These are phyloP conservation scores for Graphium sp. DNA, from an alignment of 2,329 filamentous ascomycete species.

Conservation along the genomic window DNA sequence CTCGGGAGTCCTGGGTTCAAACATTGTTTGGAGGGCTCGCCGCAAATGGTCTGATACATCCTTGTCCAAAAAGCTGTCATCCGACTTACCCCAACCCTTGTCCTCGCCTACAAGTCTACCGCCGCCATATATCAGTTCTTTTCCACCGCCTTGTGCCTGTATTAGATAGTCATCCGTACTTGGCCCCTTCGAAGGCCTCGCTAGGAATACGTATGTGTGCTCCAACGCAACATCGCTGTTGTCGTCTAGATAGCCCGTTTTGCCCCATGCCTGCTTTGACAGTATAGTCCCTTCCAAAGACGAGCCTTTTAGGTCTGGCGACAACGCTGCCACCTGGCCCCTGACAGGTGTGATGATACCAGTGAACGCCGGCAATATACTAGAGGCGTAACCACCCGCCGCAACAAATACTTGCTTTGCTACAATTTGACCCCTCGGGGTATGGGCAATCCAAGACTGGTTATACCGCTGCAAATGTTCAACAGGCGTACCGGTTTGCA, in stretches of 20 bases:
- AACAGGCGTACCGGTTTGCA: constrained; percentile 60
- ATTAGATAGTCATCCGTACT: constrained; percentile 56
- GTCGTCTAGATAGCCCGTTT: too few relatives aligned
- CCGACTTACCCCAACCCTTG: constrained; percentile 36
- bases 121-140: constrained; percentile 55
- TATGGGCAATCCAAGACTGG: constrained; percentile 43
- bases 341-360: constrained; percentile 62
- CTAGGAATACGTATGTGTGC: constrained; percentile 49
- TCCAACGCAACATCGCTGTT: constrained; percentile 22
- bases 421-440: constrained; percentile 47
- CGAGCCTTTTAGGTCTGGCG: too few relatives aligned
- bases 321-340: constrained; percentile 53
- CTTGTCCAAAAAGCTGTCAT: constrained; percentile 40
- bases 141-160: constrained; percentile 41
- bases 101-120: constrained; percentile 35
- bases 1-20: constrained; percentile 21
- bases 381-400: constrained; percentile 72
- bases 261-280: too few relatives aligned
- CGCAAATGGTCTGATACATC: constrained; percentile 39
- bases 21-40: constrained; percentile 18
- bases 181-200: constrained; percentile 10
- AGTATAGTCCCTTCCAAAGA: too few relatives aligned
- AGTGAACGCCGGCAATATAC: constrained; percentile 51
- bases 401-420: constrained; percentile 55
- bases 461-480: constrained; percentile 22